Conservation (phyloP, 2,329 filamentous ascomycete genomes). For the Lithohypha guttulata region DNA sequence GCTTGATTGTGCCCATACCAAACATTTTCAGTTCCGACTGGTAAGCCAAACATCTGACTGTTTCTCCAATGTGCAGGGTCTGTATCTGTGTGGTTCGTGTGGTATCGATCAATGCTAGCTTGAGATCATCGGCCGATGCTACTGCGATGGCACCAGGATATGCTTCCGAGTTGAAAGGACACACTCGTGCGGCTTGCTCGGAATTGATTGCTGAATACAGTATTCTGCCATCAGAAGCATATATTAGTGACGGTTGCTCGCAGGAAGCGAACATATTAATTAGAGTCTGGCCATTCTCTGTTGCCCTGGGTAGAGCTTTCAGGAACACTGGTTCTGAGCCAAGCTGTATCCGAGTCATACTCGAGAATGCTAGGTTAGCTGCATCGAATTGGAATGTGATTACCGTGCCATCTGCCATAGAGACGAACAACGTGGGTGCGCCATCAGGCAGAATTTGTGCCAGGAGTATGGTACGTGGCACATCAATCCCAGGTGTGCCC, state of each 20-base stretch:
- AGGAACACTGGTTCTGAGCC: slow-evolving; percentile 78
- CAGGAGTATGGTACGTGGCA: slow-evolving; percentile 72
- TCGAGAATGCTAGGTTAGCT: slow-evolving; percentile 51
- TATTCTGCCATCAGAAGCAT: slow-evolving; percentile 74
- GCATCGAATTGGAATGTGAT: slow-evolving; percentile 67
- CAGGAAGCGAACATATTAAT: slow-evolving; percentile 86
- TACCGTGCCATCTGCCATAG: slow-evolving; percentile 86
- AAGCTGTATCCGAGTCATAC: slow-evolving; percentile 70
- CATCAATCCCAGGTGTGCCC: slow-evolving; percentile 56
- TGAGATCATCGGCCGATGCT: slow-evolving; percentile 64
- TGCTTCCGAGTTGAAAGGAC: slow-evolving; percentile 67
- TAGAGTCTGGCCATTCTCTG: slow-evolving; percentile 40
- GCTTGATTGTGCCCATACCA: slow-evolving; percentile 73
- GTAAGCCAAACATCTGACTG: slow-evolving; percentile 77
- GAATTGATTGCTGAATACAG: slow-evolving; percentile 91
- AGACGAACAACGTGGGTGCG: slow-evolving; percentile 68
- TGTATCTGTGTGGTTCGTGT: slow-evolving; percentile 83
- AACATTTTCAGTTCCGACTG: slow-evolving; percentile 69
- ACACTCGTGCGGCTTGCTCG: slow-evolving; percentile 71
- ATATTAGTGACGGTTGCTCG: slow-evolving; percentile 88
- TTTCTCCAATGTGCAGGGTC: slow-evolving; percentile 66
- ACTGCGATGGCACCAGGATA: slow-evolving; percentile 74
- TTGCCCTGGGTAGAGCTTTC: slow-evolving; percentile 57
- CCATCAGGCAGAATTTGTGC: slow-evolving; percentile 60
- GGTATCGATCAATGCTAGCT: slow-evolving; percentile 70